Evolutionary conservation across 2,329 filamentous ascomycete species (phyloP), one percentile per base, ranked within the genome.

Genomic region (Ceratocystis cubensis): DNA sequence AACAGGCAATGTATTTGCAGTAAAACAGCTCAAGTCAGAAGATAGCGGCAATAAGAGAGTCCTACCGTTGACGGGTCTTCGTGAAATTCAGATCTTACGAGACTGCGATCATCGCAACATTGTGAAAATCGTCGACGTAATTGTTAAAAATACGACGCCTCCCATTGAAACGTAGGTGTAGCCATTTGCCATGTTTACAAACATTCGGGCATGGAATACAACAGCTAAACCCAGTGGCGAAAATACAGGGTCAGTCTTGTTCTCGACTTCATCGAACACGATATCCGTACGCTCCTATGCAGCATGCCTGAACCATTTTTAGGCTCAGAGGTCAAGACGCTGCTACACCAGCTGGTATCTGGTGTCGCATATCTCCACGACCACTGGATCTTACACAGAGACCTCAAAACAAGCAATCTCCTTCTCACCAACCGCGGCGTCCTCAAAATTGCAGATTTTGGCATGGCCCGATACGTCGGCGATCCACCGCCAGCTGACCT

Each of bases 251-350:
- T 96, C 70, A 95, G 91, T 75, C 84, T 99, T 67, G 94, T 97
- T 69, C 93, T 99, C 81, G 92, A 96, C 74, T 99, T 97, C 76
- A 81, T 96, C 72, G 93, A 97, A 79, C 94, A 99, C 80, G 94
- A 99, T 73, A 85, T 99, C 67, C 96, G 95, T 76, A 89, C 88
- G 66, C 83, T 99, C 67, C 88, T 96, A 70, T 89, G 95, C 75
- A 89, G 95, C 73, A 96, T 97, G 91, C 84, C 88, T 64, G 90
- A 96, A 73, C 91, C 92, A 0, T 99, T 99, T 75, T 82, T 96
- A 66, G 88, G 89, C 1, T 96, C 90, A 53, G 94, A 99, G 76
- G 85, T 91, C 73, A 99, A 99, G 76, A 93, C 90, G 0, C 83
- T 99, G 28, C 82, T 97, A 66, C 80, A 86, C 0, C 94, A 99